Conservation (phyloP, 1,284 basidiomycete genomes). For the Termitomyces sp. region DNA sequence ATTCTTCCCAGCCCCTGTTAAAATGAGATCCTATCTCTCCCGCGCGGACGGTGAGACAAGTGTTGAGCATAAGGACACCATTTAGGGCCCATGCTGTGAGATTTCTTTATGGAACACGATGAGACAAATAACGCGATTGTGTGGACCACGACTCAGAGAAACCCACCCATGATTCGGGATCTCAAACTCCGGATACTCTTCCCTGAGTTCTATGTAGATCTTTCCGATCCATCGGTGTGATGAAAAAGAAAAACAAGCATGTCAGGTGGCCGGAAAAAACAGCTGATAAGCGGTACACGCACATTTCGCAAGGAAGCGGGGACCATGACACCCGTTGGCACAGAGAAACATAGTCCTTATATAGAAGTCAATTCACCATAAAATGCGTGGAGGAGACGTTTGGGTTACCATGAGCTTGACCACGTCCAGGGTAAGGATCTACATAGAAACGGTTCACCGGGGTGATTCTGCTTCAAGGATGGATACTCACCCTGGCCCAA, state of each 20-base stretch:
- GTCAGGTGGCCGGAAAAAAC: conserved; percentile 2
- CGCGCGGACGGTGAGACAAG: conserved; percentile 81
- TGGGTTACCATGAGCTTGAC: conserved; percentile 64
- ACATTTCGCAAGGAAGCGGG: conserved; percentile 84
- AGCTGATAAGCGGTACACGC: conserved; percentile 10
- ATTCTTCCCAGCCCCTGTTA: conserved; percentile 84
- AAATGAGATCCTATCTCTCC: conserved; percentile 79
- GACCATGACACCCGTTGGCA: conserved; percentile 64
- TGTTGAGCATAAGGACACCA: conserved; percentile 91
- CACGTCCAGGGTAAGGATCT: conserved; percentile 67
- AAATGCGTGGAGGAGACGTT: conserved; percentile 10
- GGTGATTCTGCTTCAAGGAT: conserved; percentile 4
- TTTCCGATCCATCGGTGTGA: conserved; percentile 23
- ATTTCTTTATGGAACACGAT: conserved; percentile 47
- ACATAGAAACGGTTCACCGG: conserved; percentile 4
- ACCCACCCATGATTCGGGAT: conserved; percentile 83
- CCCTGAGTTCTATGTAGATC: conserved; percentile 87
- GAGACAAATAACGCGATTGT: background rate
- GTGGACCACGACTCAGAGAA: background rate
- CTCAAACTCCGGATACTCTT: conserved; percentile 78
- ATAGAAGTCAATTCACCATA: conserved; percentile 8
- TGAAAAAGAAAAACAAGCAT: conserved; percentile 1
- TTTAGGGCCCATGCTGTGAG: conserved; percentile 81
- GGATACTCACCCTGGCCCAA: conserved; percentile 53
- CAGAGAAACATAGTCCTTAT: conserved; percentile 81